phyloP scores from a whole-genome alignment of 345 rosid genomes.

The Boechera divaricarpa region DNA sequence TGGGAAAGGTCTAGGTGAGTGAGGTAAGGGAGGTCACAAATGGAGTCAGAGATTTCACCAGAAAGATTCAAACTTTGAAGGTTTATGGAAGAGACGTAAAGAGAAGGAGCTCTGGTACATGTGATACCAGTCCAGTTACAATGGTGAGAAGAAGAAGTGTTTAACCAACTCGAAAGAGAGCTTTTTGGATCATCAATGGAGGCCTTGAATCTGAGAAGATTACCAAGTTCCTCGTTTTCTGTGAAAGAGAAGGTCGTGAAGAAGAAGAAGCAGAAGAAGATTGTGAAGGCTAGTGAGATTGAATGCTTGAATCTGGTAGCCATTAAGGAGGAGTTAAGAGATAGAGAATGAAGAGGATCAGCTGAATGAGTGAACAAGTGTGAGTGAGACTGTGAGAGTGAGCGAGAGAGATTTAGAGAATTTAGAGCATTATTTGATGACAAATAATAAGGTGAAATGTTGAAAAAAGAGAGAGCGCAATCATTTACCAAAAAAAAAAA shows the following conservation, averaged over 20 bases:
- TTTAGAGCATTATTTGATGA: constrained; percentile 18
- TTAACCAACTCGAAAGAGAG: constrained; percentile 79
- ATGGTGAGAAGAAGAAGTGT: constrained; percentile 58
- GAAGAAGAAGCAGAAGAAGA: constrained; percentile 49
- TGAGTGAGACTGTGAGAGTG: neutral
- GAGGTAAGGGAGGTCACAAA: constrained; percentile 67
- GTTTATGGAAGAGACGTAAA: constrained; percentile 65
- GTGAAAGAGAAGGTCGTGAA: constrained; percentile 50
- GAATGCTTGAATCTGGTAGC: constrained; percentile 52
- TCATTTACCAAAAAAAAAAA: neutral
- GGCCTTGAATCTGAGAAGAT: constrained; percentile 76
- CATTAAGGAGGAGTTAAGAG: constrained; percentile 50
- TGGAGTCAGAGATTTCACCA: constrained; percentile 79
- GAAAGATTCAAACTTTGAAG: constrained; percentile 90
- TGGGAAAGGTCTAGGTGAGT: constrained; percentile 74
- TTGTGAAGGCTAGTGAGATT: constrained; percentile 53
- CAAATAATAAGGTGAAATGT: constrained; percentile 8
- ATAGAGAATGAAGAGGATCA: constrained; percentile 36
- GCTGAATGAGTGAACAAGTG: constrained; percentile 16
- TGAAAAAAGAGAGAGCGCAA: constrained; percentile 1
- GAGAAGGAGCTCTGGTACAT: constrained; percentile 60
- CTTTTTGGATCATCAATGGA: constrained; percentile 71
- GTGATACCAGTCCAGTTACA: constrained; percentile 93
- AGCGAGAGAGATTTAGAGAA: constrained; percentile 10
- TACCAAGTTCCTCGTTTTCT: constrained; percentile 58